Base-by-base conservation (phyloP, 805 yeast species). In the Lachancea thermotolerans region DNA sequence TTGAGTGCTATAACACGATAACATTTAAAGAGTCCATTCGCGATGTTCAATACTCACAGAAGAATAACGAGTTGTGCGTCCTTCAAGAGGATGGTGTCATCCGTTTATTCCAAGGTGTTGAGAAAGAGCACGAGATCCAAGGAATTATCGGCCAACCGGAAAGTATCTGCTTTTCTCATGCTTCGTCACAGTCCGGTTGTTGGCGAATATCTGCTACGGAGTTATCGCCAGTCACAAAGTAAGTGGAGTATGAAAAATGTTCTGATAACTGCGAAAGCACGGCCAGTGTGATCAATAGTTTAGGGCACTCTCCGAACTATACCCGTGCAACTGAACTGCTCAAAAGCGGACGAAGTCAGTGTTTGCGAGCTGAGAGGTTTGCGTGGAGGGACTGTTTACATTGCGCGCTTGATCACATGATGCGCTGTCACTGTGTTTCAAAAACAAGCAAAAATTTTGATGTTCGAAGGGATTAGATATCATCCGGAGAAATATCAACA, bases 41-140 rank as follows among this genome's bases (percentile, higher is more conserved):
- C 21, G 46, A 42, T 35, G 31, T 37, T 16, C 30, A 37, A n/a
- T 42, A 37, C 15, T 42, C 37, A n/a, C 10, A 6, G 10, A 31
- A 15, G 17, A 37, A 31, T 14, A 16, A 32, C 25, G 41, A 37
- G 37, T 17, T 42, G 25, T 37, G 41, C 14, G 46, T 42, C 16
- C 46, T 42, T 8, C 37, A 14, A 15, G 30, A 21, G 11, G 36
- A 37, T 15, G 46, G 46, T 7, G n/a, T 31, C n/a, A 30, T 42
- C 7, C 28, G n/a, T 4, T 9, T 18, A 7, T 15, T 39, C 12
- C 18, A 17, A 6, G 17, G 37, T 12, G 30, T 18, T n/a, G 16
- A 9, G 16, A 16, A 34, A 6, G 7, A 10, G 12, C 16, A 14
- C 16, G 11, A 7, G 6, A 34, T 16, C 10, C 5, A 5, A 14